Evolutionary conservation across 192 early-diverging fungal species (phyloP).

Genomic region (Umbelopsis vinacea): DNA sequence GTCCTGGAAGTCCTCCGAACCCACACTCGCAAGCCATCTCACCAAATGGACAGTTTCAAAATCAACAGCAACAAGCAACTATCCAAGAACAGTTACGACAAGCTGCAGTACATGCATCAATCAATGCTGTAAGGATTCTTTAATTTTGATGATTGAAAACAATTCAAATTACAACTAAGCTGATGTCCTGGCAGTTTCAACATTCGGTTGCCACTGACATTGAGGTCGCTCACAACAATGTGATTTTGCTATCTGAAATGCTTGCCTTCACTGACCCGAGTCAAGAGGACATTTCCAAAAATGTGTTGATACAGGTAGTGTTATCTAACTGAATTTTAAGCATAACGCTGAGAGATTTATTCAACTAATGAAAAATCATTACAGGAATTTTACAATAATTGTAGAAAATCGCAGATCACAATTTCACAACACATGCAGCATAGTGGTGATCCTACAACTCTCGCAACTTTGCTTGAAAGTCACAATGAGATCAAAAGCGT

Average conservation of each 20-base stretch:
- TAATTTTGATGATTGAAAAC: too few relatives aligned
- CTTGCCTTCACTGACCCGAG: constrained; percentile 53
- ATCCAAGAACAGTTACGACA: constrained; percentile 8
- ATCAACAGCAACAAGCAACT: constrained; percentile 1
- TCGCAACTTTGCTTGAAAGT: constrained; percentile 45
- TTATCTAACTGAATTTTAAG: neutral
- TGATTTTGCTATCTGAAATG: constrained; percentile 46
- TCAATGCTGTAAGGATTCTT: neutral
- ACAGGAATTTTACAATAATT: constrained; percentile 53
- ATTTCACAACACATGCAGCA: constrained; percentile 38
- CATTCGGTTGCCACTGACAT: constrained; percentile 32
- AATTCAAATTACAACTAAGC: neutral
- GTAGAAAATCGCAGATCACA: constrained; percentile 38
- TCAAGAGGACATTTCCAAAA: constrained; percentile 52
- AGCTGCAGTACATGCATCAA: neutral
- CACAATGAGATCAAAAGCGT: constrained; percentile 50
- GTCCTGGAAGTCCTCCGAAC: neutral
- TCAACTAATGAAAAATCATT: neutral
- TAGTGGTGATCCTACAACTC: constrained; percentile 6
- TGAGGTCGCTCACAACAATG: constrained; percentile 46
- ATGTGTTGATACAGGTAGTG: constrained; percentile 48
- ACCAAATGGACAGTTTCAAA: neutral
- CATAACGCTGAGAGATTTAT: neutral
- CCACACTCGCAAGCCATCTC: neutral
- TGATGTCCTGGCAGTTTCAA: neutral